Conservation (phyloP, 2,329 filamentous ascomycete genomes). For the Penicillium sp. region DNA sequence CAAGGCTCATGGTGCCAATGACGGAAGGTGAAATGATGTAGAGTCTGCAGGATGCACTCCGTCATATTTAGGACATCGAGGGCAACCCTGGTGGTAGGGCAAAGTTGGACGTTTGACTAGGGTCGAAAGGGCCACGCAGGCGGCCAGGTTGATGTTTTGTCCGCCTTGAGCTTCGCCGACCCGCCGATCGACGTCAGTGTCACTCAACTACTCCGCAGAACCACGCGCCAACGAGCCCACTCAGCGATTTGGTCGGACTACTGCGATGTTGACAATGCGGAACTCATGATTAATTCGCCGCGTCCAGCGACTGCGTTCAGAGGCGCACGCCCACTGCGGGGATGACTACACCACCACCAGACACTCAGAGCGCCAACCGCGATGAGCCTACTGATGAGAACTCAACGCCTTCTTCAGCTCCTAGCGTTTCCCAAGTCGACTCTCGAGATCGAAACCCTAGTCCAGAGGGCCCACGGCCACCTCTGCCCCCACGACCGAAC, state of each 20-base stretch:
- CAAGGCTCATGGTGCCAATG: conserved; percentile 46
- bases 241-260: not conserved
- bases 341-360: conserved; percentile 20
- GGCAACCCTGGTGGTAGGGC: conserved; percentile 14
- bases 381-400: conserved; percentile 12
- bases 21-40: conserved; percentile 27
- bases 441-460: conserved; percentile 24
- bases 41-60: conserved; percentile 26
- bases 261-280: conserved; percentile 9
- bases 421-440: conserved; percentile 19
- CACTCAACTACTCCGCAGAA: not conserved
- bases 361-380: conserved; percentile 15
- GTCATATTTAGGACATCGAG: conserved; percentile 40
- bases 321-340: conserved; percentile 28
- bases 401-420: conserved; percentile 10
- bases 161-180: conserved; percentile 24
- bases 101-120: conserved; percentile 18
- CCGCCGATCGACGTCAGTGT: conserved; percentile 23
- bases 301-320: conserved; percentile 21
- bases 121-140: conserved; percentile 26
- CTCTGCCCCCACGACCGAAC: conserved; percentile 50
- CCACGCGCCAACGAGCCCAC: not conserved
- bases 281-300: conserved; percentile 13
- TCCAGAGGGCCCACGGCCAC: conserved; percentile 43
- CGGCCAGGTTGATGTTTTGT: conserved; percentile 27